Conservation (phyloP, 1,284 basidiomycete species). For the Rhodotorula mucilaginosa region DNA sequence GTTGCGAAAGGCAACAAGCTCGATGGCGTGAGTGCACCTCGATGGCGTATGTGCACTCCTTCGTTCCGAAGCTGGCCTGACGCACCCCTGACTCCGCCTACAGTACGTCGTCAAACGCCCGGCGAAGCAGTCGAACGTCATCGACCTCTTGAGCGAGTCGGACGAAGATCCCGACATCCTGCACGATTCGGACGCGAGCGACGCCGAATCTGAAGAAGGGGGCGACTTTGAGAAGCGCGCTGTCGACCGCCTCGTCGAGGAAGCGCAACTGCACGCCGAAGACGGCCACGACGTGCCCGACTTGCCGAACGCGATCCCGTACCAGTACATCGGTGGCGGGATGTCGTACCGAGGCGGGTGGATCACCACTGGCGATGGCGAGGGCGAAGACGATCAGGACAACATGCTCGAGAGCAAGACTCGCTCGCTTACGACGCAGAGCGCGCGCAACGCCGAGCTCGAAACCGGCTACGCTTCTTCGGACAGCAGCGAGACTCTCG, state of each 20-base stretch:
- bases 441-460: constrained; percentile 1
- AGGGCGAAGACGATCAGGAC: constrained; percentile 1
- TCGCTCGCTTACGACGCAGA: background rate
- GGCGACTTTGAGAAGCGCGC: constrained; percentile 19
- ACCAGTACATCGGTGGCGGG: background rate
- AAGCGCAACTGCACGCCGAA: background rate
- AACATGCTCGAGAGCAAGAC: background rate
- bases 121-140: constrained; percentile 1
- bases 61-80: background rate
- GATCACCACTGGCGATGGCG: background rate
- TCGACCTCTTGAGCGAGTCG: constrained; percentile 10
- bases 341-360: background rate
- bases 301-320: background rate
- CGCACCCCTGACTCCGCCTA: background rate
- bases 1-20: constrained; percentile 19
- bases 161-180: constrained; percentile 6
- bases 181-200: constrained; percentile 14
- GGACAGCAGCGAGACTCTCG: background rate
- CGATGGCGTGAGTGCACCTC: constrained; percentile 9
- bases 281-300: constrained; percentile 2
- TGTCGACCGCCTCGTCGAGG: constrained; percentile 13
- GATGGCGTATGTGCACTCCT: background rate
- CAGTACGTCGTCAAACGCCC: background rate
- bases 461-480: background rate
- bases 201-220: constrained; percentile 1